Base-by-base conservation (phyloP, 2,329 filamentous ascomycete species). In the Colletotrichum cuscutae region DNA sequence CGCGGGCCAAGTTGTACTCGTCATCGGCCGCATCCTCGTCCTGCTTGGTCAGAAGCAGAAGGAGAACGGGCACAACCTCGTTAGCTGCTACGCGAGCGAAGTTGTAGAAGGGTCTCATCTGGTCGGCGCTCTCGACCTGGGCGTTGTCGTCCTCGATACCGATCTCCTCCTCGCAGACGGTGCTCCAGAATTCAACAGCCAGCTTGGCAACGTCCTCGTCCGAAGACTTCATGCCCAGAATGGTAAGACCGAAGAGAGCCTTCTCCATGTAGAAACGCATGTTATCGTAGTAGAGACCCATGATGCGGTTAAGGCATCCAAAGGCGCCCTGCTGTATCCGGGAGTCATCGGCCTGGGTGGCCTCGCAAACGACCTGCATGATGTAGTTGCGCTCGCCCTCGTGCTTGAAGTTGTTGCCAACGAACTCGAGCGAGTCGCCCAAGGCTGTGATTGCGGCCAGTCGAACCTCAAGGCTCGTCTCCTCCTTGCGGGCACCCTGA, bases 251-350 rank as follows among this genome's bases (percentile, higher is more conserved):
- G 79, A 99, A 99, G 56, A 99, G 89, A 46, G 97, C 97, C 90
- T 98, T 98, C 89, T 99, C 97, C 97, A 99, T 99, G 87, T 99
- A 99, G 86, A 98, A 99, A 79, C 95, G 93, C 97, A 99, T 99
- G 87, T 98, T 97, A 80, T 99, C 97, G 83, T 99, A 99, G 89
- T 99, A 99, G 75, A 98, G 90, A 74, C 90, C 94, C 97, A 99
- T 99, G 84, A 99, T 98, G 80, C 97, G 92, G 89, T 99, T 99
- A 77, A 99, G 87, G 83, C 97, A 98, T 78, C 97, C 97, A 82
- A 98, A 99, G 56, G 97, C 94, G 74, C 95, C 95, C 82, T 98
- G 95, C 84, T 98, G 95, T 83, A 99, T 97, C 81, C 95, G 91
- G 72, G 90, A 90, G 83, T 99, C 97, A 1, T 93, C 89, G 78